Conservation (phyloP, 441 rosid genomes). For the Populus hybrid region DNA sequence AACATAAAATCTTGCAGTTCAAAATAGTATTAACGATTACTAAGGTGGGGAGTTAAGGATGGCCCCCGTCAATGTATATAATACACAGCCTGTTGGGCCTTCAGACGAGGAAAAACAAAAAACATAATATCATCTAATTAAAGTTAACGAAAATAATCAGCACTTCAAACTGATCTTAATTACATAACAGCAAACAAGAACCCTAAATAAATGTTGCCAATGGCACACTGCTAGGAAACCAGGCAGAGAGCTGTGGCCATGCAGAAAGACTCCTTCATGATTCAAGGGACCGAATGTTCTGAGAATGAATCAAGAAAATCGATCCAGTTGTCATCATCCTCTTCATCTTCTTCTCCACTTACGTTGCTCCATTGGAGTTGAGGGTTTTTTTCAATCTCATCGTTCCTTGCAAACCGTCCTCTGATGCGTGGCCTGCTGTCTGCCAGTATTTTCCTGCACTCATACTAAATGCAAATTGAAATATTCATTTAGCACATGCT, state of each 20-base stretch:
- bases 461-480: conserved; percentile 48
- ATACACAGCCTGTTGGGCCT: neutral
- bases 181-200: neutral
- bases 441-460: conserved; percentile 90
- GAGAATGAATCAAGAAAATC: conserved; percentile 65
- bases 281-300: conserved; percentile 36
- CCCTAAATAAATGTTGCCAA: neutral
- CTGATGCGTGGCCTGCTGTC: conserved; percentile 93
- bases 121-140: neutral
- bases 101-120: neutral
- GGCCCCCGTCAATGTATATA: neutral
- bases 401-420: conserved; percentile 90
- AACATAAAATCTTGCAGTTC: too few species aligned
- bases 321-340: conserved; percentile 65
- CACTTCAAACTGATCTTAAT: neutral
- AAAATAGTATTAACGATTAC: too few species aligned
- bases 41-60: neutral
- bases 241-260: neutral
- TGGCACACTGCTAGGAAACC: neutral
- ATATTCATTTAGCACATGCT: neutral
- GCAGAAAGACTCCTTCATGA: neutral
- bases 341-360: conserved; percentile 51
- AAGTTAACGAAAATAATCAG: neutral
- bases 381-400: conserved; percentile 51
- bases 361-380: conserved; percentile 43